Base-by-base conservation (phyloP, 202 grass and related monocot species). In the Saccharum hybrid region DNA sequence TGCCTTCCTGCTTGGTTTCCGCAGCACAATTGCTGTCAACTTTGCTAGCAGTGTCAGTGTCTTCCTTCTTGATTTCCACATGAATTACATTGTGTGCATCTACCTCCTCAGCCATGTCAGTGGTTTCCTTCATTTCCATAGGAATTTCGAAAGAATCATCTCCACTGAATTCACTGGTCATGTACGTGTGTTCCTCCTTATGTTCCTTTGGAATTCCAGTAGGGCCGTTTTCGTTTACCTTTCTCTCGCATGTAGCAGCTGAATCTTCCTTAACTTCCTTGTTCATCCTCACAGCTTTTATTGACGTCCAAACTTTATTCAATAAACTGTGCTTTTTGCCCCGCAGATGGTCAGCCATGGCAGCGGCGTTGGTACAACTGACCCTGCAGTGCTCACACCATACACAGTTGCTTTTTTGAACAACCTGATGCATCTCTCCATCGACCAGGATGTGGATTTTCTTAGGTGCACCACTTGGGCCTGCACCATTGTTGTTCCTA, bases 341-440 rank as follows among this genome's bases (percentile, higher is more conserved):
- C n/a, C 43, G 45, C 68, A 92, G 84, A 85, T 97, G 94, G n/a
- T 83, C 80, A 69, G 80, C 67, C 94, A 97, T 94, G 45, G 52
- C 76, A 7, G 81, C 31, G 0, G 15, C 67, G 56, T 65, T 91
- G 54, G 62, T 68, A 42, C 94, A 91, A 72, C 71, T 86, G 28
- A 92, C 41, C 43, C 64, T 82, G 83, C 88, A 97, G 30, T 22
- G 36, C 49, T 89, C 86, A 7, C 94, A 97, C 85, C 85, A 91
- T 5, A 97, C 5, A 15, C 48, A 83, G 15, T 90, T 83, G 39
- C 84, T 84, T 49, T 78, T 94, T 23, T 81, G 77, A 76, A 97
- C 12, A 80, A 94, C 82, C 63, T 86, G 72, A 66, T 97, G 71
- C 85, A 88, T 76, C 74, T 37, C 83, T 72, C 76, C 86, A 64